Percentiles rank a stretch among this genome's conserved stretches.
Conservation (phyloP, 2,329 filamentous ascomycete species). For the Neurospora sp. region DNA sequence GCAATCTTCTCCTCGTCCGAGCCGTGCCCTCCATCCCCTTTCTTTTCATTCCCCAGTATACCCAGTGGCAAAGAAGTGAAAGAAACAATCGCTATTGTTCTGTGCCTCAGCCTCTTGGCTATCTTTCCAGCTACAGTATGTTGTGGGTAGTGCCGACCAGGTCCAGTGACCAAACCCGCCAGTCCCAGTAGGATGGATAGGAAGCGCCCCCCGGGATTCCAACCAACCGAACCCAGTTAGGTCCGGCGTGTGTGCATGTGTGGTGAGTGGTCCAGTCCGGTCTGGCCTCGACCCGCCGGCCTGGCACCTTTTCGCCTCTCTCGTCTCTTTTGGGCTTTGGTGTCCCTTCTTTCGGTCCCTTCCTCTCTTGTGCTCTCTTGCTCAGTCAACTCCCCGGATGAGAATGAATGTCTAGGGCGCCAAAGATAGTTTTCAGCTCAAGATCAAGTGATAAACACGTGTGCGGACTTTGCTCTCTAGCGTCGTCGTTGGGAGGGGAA, state of each 20-base stretch:
- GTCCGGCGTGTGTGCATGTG: neutral
- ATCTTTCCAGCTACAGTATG: neutral
- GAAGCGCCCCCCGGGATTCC: neutral
- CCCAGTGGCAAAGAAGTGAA: neutral
- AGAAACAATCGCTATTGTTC: neutral
- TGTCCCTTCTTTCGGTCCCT: neutral
- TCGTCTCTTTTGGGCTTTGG: neutral
- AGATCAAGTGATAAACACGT: neutral
- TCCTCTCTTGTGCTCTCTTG: neutral
- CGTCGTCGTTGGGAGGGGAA: neutral
- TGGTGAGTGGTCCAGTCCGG: neutral
- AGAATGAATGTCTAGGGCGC: neutral
- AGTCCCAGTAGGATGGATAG: neutral
- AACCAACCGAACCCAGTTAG: neutral
- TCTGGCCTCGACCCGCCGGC: neutral
- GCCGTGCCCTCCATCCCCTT: neutral
- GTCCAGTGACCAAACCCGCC: neutral
- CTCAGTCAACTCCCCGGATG: neutral
- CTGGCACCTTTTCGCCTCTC: neutral
- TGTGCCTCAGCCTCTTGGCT: neutral
- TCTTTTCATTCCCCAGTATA: neutral
- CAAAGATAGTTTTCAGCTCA: neutral
- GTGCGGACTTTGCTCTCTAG: neutral
- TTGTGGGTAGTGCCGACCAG: neutral
- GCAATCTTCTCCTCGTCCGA: neutral